A percentile compares a stretch with the other conserved stretches of the same genome.
Conservation (phyloP, 2,329 filamentous ascomycete species). For the Hymenoscyphus occultus region DNA sequence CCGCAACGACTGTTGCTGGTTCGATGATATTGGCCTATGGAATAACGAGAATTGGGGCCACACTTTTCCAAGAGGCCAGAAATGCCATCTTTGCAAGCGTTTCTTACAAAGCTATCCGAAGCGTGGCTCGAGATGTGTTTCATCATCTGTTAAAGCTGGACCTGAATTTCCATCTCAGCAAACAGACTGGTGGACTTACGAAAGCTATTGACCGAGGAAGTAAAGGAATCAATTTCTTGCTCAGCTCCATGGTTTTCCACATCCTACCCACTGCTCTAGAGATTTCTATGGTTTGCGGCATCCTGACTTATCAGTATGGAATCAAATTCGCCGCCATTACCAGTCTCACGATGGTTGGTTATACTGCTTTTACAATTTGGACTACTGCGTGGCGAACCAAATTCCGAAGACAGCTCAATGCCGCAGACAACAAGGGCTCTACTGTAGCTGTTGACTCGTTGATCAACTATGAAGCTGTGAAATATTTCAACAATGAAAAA, state of each 20-base stretch:
- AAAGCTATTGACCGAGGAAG: slow-evolving; percentile 94
- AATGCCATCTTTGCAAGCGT: slow-evolving; percentile 97
- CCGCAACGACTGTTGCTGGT: slow-evolving; percentile 82
- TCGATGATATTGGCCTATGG: slow-evolving; percentile 94
- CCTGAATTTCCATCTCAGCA: slow-evolving; percentile 87
- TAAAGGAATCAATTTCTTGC: slow-evolving; percentile 94
- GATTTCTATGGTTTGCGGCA: slow-evolving; percentile 93
- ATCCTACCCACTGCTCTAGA: slow-evolving; percentile 90
- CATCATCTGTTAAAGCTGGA: slow-evolving; percentile 85
- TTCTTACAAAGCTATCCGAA: slow-evolving; percentile 91
- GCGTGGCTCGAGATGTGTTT: slow-evolving; percentile 89
- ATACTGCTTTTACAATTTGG: slow-evolving; percentile 94
- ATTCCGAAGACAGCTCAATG: slow-evolving; percentile 91
- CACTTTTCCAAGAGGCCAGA: slow-evolving; percentile 85
- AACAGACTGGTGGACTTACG: slow-evolving; percentile 92
- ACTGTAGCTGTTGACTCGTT: slow-evolving; percentile 94
- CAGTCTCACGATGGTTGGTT: slow-evolving; percentile 83
- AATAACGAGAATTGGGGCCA: slow-evolving; percentile 80
- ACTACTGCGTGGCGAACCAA: slow-evolving; percentile 97
- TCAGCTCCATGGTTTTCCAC: slow-evolving; percentile 98
- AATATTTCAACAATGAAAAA: slow-evolving; percentile 99
- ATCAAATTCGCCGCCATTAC: slow-evolving; percentile 90
- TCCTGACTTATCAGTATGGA: slow-evolving; percentile 94
- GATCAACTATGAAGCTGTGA: slow-evolving; percentile 98
- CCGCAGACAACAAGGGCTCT: slow-evolving; percentile 91